Evolutionary conservation across 1,284 basidiomycete genomes (phyloP), one percentile per base, ranked within the genome.

Genomic region (Coniferiporia sulphurascens): DNA sequence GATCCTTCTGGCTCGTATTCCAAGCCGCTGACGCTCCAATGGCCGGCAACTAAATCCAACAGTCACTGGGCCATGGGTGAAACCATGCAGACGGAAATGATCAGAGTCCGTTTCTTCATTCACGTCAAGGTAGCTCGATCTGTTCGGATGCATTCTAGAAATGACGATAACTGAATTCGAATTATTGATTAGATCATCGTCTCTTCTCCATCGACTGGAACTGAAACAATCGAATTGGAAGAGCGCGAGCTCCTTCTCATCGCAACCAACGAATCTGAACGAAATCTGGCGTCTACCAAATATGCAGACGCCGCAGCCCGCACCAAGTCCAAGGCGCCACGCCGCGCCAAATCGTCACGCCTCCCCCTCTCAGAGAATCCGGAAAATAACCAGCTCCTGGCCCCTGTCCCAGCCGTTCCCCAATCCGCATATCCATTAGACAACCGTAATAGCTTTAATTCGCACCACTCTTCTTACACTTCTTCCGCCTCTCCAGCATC

Each of bases 51-150:
- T 54, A 87, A 85, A 66, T 83, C 86, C 7, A 78, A 78, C 59
- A 82, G 79, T 65, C 81, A 86, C 27, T 91, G 89, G 89, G 81
- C 87, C 8, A 78, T 88, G 60, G 89, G 89, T 15, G 88, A 91
- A 73, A 86, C 86, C 19, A 79, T 89, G 65, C 76, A 81, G 63
- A 86, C 85, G 46, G 78, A 82, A 50, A 69, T 88, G 63, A 83
- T 81, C n/a, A 79, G 81, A 48, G 79, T 91, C 52, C 81, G 78
- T 66, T 91, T 88, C 71, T 85, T 85, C 68, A 74, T 86, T 64
- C 81, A 83, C 50, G 77, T 83, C 62, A 89, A 87, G 79, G 87
- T 87, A 59, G 56, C 27, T 43, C 53, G 57, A 59, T 55, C 49
- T 58, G 32, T 55, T 49, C 50, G 43, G 55, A 48, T 51, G 36